Evolutionary conservation across 306 rosid genomes (phyloP).

Genomic region (Corylus americana): DNA sequence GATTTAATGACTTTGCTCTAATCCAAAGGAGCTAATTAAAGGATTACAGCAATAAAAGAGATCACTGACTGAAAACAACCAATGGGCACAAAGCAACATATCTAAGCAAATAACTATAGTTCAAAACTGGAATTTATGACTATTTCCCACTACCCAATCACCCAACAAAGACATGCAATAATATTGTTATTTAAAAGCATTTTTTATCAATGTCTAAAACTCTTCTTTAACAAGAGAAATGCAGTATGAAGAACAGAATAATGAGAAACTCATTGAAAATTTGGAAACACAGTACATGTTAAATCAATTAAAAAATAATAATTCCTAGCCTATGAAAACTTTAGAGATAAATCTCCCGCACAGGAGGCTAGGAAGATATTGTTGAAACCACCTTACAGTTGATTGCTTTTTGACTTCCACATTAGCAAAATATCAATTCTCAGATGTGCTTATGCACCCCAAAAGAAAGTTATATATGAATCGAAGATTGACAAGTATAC

Average conservation of each 20-base stretch:
- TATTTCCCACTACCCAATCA: constrained; percentile 20
- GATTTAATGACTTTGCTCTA: constrained; percentile 18
- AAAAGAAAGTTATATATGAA: not conserved
- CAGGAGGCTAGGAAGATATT: not conserved
- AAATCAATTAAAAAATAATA: not conserved
- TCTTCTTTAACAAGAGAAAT: no score
- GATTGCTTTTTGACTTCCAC: not conserved
- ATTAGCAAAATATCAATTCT: not conserved
- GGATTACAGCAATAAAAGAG: not conserved
- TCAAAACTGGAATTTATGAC: constrained; percentile 20
- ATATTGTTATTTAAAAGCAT: not conserved
- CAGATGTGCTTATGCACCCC: not conserved
- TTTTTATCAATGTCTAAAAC: not conserved
- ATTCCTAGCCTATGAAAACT: not conserved
- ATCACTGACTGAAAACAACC: constrained; percentile 6
- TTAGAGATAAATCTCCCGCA: not conserved
- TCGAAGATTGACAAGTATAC: not conserved
- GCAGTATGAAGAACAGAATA: not conserved
- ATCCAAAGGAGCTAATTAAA: not conserved
- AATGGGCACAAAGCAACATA: constrained; percentile 6
- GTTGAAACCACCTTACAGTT: not conserved
- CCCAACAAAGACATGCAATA: not conserved
- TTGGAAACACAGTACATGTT: not conserved
- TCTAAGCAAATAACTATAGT: constrained; percentile 7
- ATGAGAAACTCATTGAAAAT: not conserved